Base-by-base conservation (phyloP, 1,284 basidiomycete genomes). In the Malassezia slooffiae region DNA sequence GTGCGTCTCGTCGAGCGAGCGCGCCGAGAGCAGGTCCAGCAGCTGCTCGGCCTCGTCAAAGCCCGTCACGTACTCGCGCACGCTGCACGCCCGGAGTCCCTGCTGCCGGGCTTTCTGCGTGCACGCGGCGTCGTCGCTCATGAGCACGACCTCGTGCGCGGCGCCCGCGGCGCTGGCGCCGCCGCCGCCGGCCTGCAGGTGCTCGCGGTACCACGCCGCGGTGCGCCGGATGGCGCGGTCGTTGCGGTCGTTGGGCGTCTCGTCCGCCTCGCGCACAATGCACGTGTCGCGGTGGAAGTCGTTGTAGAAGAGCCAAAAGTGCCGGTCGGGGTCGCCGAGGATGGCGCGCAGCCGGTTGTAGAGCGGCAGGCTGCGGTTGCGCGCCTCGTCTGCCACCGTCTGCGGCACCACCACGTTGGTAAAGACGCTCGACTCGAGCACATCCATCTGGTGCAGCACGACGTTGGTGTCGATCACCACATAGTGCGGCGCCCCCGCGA, bases 401-500 rank as follows among this genome's bases (percentile, higher is more conserved):
- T 97, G 93, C 1, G 95, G 77, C 10, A 97, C 74, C 40, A 99
- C 81, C 31, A 69, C 57, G 32, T 66, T 55, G 22, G 62, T 59
- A 23, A 69, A 65, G 41, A 57, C 52, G 4, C 57, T 51, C 22
- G 57, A 56, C 24, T 60, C 58, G 35, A 60, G 54, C 27, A 60
- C 50, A 34, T 60, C 51, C 57, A 61, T 61, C 43, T 95, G 89
- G 30, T 87, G 80, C 10, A 99, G 75, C 57, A 96, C 86, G 6
- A 95, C 80, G 71, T 99, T 99, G 19, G 93, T 96, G 70, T 99
- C 93, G 12, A 91, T 82, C 4, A 99, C 73, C 22, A 96, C 70
- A 69, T 83, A 90, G 66, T 95, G 86, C 10, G 56, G 56, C 10
- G 50, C 34, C 8, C 50, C 45, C 11, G 52, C 27, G 38, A 56